A percentile compares a stretch with the other conserved stretches of the same genome.
Conservation (phyloP, 2,329 filamentous ascomycete genomes). For the Scedosporium boydii region DNA sequence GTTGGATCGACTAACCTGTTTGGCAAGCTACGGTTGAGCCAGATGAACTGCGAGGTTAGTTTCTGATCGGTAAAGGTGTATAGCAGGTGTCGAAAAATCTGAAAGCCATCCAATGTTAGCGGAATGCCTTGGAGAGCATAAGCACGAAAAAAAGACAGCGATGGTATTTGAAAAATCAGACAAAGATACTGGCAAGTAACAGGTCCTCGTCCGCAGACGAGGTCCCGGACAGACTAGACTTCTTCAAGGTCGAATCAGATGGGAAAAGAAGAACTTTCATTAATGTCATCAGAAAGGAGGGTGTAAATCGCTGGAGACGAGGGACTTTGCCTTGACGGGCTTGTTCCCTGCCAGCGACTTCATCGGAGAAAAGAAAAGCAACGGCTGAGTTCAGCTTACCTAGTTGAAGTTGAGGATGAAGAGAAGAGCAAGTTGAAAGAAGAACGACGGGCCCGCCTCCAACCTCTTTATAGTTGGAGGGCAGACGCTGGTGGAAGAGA, state of each 20-base stretch:
- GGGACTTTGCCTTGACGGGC: neutral
- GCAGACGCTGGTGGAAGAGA: neutral
- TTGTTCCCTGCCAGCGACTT: neutral
- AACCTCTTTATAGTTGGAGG: neutral
- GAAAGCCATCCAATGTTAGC: constrained; percentile 3
- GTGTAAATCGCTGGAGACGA: constrained; percentile 19
- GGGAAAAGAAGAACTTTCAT: constrained; percentile 75
- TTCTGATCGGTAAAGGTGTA: neutral
- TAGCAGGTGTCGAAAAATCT: neutral
- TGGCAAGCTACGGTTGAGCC: neutral
- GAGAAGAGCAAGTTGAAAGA: neutral
- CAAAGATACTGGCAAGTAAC: constrained; percentile 89
- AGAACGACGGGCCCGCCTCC: neutral
- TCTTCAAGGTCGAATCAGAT: constrained; percentile 84
- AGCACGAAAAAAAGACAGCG: constrained; percentile 7
- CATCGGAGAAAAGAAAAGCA: neutral
- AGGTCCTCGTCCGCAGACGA: constrained; percentile 43
- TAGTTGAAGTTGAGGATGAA: neutral
- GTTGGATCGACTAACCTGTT: constrained; percentile 20
- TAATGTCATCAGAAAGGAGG: constrained; percentile 57
- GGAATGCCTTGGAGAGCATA: constrained; percentile 7
- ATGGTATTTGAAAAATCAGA: constrained; percentile 44
- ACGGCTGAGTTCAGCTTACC: neutral
- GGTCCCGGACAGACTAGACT: constrained; percentile 58
- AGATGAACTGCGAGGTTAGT: neutral